phyloP scores from a whole-genome alignment of 2,329 filamentous ascomycete genomes.

The Colletotrichum sansevieriae region DNA sequence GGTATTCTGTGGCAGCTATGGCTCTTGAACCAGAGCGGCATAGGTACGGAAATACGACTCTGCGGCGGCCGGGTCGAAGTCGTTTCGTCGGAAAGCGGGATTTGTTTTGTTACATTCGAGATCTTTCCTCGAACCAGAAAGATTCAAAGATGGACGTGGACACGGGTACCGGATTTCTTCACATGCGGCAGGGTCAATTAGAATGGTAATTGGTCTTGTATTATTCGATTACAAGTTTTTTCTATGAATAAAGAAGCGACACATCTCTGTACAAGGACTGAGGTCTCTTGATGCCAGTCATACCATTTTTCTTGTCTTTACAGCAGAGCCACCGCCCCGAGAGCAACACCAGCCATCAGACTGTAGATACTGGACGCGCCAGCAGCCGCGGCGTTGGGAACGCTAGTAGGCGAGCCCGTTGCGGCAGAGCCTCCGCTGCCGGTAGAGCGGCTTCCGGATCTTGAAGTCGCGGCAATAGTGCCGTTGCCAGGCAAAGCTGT shows the following conservation, averaged over 20 bases:
- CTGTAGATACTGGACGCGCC: slow-evolving; percentile 18
- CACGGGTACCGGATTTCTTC: slow-evolving; percentile 44
- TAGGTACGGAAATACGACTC: slow-evolving; percentile 28
- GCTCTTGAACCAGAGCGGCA: slow-evolving; percentile 38
- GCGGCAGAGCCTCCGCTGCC: background rate
- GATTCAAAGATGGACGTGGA: slow-evolving; percentile 20
- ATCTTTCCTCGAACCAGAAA: slow-evolving; percentile 12
- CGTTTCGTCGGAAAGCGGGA: slow-evolving; percentile 25
- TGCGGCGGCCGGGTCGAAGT: slow-evolving; percentile 13
- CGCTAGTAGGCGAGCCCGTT: background rate
- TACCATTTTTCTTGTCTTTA: background rate
- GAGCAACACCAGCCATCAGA: slow-evolving; percentile 9
- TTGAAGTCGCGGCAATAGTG: background rate
- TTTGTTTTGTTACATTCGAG: slow-evolving; percentile 31
- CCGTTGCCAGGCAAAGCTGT: background rate
- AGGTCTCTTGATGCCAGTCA: background rate
- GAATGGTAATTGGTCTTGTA: background rate
- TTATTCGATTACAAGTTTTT: slow-evolving; percentile 10
- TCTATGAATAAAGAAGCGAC: background rate
- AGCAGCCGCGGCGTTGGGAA: slow-evolving; percentile 12
- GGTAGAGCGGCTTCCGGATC: background rate
- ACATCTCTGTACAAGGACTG: background rate
- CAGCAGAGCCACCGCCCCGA: slow-evolving; percentile 24
- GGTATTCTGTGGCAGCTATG: slow-evolving; percentile 12
- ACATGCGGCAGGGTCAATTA: background rate